phyloP scores from a whole-genome alignment of 768 basidiomycete genomes.

The Lentinula detonsa region DNA sequence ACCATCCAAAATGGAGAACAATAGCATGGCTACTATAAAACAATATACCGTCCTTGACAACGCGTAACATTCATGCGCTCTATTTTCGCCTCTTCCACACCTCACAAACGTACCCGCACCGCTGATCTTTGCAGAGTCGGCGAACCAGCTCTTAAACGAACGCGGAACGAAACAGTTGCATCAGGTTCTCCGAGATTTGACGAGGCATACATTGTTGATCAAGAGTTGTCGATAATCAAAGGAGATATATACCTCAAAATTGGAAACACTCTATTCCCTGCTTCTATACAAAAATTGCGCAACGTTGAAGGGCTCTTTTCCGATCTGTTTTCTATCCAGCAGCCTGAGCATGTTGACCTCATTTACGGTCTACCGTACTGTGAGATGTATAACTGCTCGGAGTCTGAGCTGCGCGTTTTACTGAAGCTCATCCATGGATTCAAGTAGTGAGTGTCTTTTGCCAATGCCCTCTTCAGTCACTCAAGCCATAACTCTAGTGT shows the following conservation, averaged over 20 bases:
- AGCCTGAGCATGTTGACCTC: slow-evolving; percentile 9
- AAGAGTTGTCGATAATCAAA: slow-evolving; percentile 15
- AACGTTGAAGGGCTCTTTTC: slow-evolving; percentile 13
- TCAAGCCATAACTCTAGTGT: not conserved
- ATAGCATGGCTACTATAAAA: not conserved
- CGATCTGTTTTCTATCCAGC: slow-evolving; percentile 12
- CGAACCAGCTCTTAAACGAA: not conserved
- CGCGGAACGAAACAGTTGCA: too few species aligned
- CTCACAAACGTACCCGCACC: not conserved
- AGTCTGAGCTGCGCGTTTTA: slow-evolving; percentile 10
- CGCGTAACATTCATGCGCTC: not conserved
- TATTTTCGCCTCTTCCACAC: not conserved
- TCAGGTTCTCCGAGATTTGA: not conserved
- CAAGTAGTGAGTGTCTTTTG: not conserved
- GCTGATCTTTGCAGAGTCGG: not conserved
- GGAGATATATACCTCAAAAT: slow-evolving; percentile 18
- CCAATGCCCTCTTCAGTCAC: not conserved
- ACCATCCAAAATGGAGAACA: not conserved
- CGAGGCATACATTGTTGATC: slow-evolving; percentile 9
- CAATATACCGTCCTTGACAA: not conserved
- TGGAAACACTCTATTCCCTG: slow-evolving; percentile 15
- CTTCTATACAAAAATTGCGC: slow-evolving; percentile 11
- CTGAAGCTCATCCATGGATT: slow-evolving; percentile 11
- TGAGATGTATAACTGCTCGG: slow-evolving; percentile 7
- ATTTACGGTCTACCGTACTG: slow-evolving; percentile 11